Evolutionary conservation across 495 filamentous ascomycete species (phyloP).

Genomic region (Talaromyces nanjingensis): DNA sequence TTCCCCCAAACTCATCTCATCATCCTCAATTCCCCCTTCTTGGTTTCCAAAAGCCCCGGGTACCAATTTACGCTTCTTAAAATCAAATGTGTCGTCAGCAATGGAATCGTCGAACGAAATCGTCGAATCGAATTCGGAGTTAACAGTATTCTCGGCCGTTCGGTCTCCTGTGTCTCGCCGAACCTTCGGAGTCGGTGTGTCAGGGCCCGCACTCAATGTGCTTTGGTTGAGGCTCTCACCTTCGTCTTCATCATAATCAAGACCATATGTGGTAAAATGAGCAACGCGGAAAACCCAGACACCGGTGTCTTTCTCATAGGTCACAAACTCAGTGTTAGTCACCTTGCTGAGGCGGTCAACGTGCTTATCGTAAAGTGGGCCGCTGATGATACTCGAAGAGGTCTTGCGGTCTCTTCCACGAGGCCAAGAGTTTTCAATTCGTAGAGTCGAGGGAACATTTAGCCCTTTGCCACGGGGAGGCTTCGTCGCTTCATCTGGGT

Average conservation of each 20-base stretch:
- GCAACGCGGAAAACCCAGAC: slow-evolving; percentile 87
- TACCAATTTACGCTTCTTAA: slow-evolving; percentile 61
- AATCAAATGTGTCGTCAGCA: slow-evolving; percentile 68
- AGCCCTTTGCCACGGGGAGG: slow-evolving; percentile 76
- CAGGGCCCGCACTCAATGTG: slow-evolving; percentile 51
- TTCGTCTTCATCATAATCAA: slow-evolving; percentile 72
- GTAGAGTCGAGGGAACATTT: slow-evolving; percentile 82
- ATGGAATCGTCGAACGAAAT: slow-evolving; percentile 46
- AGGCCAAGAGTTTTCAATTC: slow-evolving; percentile 85
- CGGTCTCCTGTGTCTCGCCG: slow-evolving; percentile 22
- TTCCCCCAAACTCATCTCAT: slow-evolving; percentile 28
- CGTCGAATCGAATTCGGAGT: slow-evolving; percentile 37
- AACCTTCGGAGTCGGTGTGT: slow-evolving; percentile 50
- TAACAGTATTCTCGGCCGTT: slow-evolving; percentile 26
- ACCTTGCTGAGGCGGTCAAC: slow-evolving; percentile 73
- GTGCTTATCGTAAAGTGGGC: slow-evolving; percentile 65
- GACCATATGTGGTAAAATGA: slow-evolving; percentile 93
- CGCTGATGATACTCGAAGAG: slow-evolving; percentile 46
- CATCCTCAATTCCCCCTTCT: slow-evolving; percentile 47
- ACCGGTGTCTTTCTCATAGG: slow-evolving; percentile 70
- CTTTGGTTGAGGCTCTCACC: slow-evolving; percentile 48
- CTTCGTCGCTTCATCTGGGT: slow-evolving; percentile 66
- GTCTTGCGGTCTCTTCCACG: slow-evolving; percentile 55
- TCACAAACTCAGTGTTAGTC: slow-evolving; percentile 68
- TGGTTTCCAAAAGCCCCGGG: slow-evolving; percentile 72